Base-by-base conservation (phyloP, 1,284 basidiomycete species). In the Trametes hirsuta region DNA sequence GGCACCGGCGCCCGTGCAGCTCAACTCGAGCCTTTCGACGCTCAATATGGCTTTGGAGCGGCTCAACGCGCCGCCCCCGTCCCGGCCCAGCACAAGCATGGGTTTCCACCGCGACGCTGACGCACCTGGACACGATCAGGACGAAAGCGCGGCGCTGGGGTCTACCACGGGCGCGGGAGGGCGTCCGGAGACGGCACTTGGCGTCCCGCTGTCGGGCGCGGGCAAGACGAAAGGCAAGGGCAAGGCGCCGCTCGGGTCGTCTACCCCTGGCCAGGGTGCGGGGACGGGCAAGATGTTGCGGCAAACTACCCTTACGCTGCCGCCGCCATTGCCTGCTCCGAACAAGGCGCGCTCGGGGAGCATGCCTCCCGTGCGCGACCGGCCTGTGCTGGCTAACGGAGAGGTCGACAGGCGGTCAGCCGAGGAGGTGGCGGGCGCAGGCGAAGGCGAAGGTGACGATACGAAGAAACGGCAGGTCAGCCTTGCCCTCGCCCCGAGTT, bases 31-130 rank as follows among this genome's bases (percentile, higher is more conserved):
- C 6, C 71, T 81, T 11, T 73, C 81, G 4, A 86, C 76, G 2
- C 75, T 90, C 11, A 83, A 84, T 11, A 78, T 78, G 63, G 87
- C 87, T 2, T 74, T 90, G 21, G 82, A 87, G 66, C 86, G 84
- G 66, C 75, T 90, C n/a, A 79, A 79, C 39, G 81, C 81, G 68
- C 85, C 84, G 0, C 77, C 84, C 1, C 87, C 87, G 4, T 76
- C 76, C 22, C 72, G 87, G 44, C 86, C 88, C 1, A 87, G 79
- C 57, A 87, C 86, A 1, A 87, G 84, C 59, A 74, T 89, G 75
- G 87, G 86, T 30, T 88, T 89, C 67, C 81, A 81, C 67, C 69
- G 76, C 53, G 72, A 65, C 12, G 51, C 3, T 10, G 56, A 50
- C 14, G 66, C 65, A 0, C 66, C 75, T 47, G 47, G 58, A 10